Evolutionary conservation across 371 early-diverging fungal species (phyloP), one percentile per base, ranked within the genome.

Genomic region (Saksenaea vasiformis): DNA sequence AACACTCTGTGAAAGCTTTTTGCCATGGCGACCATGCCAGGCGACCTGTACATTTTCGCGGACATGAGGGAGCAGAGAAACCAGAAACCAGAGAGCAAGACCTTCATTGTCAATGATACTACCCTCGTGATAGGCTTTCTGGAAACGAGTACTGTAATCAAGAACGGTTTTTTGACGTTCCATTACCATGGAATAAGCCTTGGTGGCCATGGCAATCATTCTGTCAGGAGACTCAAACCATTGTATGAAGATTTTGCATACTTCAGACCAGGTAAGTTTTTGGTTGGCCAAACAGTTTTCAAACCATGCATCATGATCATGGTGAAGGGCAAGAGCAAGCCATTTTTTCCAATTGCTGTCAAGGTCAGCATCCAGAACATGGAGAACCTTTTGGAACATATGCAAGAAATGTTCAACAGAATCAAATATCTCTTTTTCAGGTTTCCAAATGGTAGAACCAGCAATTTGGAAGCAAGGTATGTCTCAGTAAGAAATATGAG

Each of bases 301-400:
- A 47, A 47, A 47, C 47, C 47, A 47, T 14, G 47, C 2, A 19
- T 47, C 47, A 47, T 47, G 19, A 47, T 47, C 47, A 47, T 47
- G 8, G 47, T 47, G 22, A 1, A 47, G 14, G 8, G 47, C 8
- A 19, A 47, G 47, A 22, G 47, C 15, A 1, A 47, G 19, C 47
- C 22, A 47, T 47, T 47, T 47, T 47, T 47, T 19, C 19, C 22
- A 47, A 19, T 47, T 19, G 2, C 19, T 14, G 3, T 47, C 47
- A 1, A 47, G 47, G 19, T 47, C 47, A 3, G 19, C 47, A 19
- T 47, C 22, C 3, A 17, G 2, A 3, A 19, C 47, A 8, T 19
- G 15, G 2, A 47, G 47, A 9, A 47, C 47, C 9, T 47, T 47
- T 22, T 47, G 47, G 9, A 47, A 47, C 1, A 19, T 47, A 8